A percentile compares a stretch with the other conserved stretches of the same genome.
These are phyloP conservation scores for Aotearoamyces nothofagi DNA, from an alignment of 2,329 filamentous ascomycete species.

Conservation along the genomic window DNA sequence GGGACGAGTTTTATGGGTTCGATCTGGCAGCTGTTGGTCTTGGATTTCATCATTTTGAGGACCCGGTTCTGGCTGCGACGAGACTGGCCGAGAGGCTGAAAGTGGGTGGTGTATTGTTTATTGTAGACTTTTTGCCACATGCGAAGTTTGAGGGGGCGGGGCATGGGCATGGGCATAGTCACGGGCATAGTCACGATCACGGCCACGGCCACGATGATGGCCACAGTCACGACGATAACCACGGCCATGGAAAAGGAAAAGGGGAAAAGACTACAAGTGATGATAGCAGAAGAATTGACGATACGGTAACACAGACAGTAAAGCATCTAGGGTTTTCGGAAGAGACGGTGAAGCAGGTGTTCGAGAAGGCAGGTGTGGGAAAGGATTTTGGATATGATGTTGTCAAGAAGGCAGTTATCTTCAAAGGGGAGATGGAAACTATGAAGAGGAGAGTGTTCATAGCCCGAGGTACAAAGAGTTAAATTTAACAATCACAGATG, in stretches of 20 bases:
- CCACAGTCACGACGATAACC: constrained; percentile 1
- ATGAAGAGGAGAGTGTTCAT: constrained; percentile 31
- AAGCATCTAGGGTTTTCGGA: constrained; percentile 51
- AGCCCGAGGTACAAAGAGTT: constrained; percentile 32
- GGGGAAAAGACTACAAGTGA: neutral
- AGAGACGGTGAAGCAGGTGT: constrained; percentile 41
- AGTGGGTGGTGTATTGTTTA: constrained; percentile 49
- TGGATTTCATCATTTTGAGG: constrained; percentile 52
- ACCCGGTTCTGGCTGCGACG: constrained; percentile 42
- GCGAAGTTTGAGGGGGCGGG: neutral
- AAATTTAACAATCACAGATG: no score
- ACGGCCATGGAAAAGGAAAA: neutral
- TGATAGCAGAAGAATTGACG: neutral
- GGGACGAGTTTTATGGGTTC: constrained; percentile 50
- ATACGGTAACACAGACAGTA: constrained; percentile 34
- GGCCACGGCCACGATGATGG: constrained; percentile 19
- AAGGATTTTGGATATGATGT: constrained; percentile 40
- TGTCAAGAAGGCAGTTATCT: constrained; percentile 33
- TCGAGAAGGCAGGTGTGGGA: constrained; percentile 44
- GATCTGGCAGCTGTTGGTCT: constrained; percentile 49
- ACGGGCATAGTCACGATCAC: constrained; percentile 1
- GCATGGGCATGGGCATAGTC: constrained; percentile 8
- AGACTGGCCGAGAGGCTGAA: constrained; percentile 45
- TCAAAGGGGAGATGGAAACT: constrained; percentile 20
- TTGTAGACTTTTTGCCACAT: constrained; percentile 53